phyloP scores from a whole-genome alignment of 2,329 filamentous ascomycete species.

The Pezicula rhizophila region DNA sequence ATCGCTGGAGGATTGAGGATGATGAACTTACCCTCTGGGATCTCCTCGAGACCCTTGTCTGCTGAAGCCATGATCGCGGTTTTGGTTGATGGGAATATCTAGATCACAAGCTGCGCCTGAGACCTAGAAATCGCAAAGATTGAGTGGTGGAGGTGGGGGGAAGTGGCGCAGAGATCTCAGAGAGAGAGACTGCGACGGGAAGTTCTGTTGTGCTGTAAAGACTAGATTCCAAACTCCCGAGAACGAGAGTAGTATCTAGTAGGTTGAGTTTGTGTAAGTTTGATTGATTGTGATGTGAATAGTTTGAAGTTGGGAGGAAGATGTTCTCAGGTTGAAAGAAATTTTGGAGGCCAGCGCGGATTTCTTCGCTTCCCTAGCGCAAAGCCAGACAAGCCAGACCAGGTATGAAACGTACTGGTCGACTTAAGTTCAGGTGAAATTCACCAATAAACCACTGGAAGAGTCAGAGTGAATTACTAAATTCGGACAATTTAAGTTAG shows the following conservation, averaged over 20 bases:
- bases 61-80: slow-evolving; percentile 92
- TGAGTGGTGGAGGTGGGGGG: slow-evolving; percentile 20
- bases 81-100: slow-evolving; percentile 45
- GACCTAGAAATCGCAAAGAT: slow-evolving; percentile 50
- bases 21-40: slow-evolving; percentile 76
- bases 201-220: slow-evolving; percentile 25
- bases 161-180: slow-evolving; percentile 24
- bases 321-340: slow-evolving; percentile 2
- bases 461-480: neutral
- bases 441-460: neutral
- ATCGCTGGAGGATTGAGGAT: slow-evolving; percentile 9
- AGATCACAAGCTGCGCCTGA: slow-evolving; percentile 75
- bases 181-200: slow-evolving; percentile 25
- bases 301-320: slow-evolving; percentile 6
- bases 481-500: too few relatives aligned
- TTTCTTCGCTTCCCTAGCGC: too few relatives aligned
- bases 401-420: neutral
- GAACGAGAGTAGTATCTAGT: slow-evolving; percentile 30
- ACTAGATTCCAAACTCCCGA: slow-evolving; percentile 46
- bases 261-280: slow-evolving; percentile 3
- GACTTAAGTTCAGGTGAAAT: neutral
- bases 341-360: slow-evolving; percentile 8
- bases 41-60: slow-evolving; percentile 96
- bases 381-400: too few relatives aligned
- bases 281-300: slow-evolving; percentile 8